Conservation (phyloP, 1,284 basidiomycete species). For the Gymnopus androsaceus region DNA sequence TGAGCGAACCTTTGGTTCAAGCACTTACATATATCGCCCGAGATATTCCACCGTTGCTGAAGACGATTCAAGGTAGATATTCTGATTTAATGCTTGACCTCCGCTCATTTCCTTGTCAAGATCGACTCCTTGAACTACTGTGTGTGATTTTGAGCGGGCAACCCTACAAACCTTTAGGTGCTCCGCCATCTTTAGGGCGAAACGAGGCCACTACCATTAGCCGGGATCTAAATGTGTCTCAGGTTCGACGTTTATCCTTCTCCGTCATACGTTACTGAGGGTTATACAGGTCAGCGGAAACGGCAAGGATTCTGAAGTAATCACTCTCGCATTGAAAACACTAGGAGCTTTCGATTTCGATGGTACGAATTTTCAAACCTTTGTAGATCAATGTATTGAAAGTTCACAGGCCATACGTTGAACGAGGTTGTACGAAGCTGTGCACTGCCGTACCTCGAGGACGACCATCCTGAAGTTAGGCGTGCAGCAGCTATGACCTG, state of each 20-base stretch:
- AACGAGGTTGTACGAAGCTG: conserved; percentile 96
- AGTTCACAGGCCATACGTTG: conserved; percentile 75
- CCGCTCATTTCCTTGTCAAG: conserved; percentile 39
- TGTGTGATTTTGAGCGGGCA: conserved; percentile 82
- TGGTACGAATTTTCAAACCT: conserved; percentile 47
- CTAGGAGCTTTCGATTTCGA: conserved; percentile 95
- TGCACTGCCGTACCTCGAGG: conserved; percentile 92
- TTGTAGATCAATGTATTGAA: conserved; percentile 18
- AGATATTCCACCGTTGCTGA: conserved; percentile 88
- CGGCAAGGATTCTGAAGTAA: conserved; percentile 71
- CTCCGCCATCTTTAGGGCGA: conserved; percentile 60
- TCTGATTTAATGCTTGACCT: conserved; percentile 12
- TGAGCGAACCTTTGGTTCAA: conserved; percentile 87
- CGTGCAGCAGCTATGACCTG: conserved; percentile 92
- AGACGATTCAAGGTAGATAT: conserved; percentile 91
- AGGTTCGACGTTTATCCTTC: conserved; percentile 37
- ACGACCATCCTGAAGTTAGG: conserved; percentile 88
- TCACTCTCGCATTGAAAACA: conserved; percentile 86
- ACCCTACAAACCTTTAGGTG: conserved; percentile 84
- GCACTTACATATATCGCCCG: conserved; percentile 87
- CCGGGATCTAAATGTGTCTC: conserved; percentile 62
- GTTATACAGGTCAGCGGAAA: conserved; percentile 39
- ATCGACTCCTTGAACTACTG: conserved; percentile 84
- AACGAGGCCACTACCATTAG: conserved; percentile 52
- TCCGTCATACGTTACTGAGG: neutral